These are phyloP conservation scores for Candida boidinii DNA, from an alignment of 805 yeast genomes.

Conservation along the genomic window DNA sequence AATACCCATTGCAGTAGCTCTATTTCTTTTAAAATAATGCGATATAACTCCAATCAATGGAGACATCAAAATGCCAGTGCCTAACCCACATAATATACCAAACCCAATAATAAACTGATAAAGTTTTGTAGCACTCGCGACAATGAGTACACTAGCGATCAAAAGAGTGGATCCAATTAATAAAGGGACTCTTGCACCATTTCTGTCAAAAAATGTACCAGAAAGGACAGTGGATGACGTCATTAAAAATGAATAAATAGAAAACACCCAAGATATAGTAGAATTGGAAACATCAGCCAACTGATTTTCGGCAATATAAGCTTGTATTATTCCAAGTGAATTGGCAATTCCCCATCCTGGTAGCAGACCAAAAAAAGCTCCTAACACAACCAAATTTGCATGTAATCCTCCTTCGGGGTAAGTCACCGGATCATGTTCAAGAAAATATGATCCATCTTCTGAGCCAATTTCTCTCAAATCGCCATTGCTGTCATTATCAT, in stretches of 20 bases:
- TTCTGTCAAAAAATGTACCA: conserved; percentile 49
- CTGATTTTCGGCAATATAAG: conserved; percentile 52
- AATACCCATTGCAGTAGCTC: conserved; percentile 40
- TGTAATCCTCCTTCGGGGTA: conserved; percentile 53
- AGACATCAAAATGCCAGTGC: conserved; percentile 48
- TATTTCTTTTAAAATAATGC: conserved; percentile 46
- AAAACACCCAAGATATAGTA: conserved; percentile 57
- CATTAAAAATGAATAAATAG: conserved; percentile 40
- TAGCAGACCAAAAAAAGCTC: conserved; percentile 31
- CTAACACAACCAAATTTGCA: conserved; percentile 36
- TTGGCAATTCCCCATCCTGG: conserved; percentile 46
- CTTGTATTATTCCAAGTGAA: conserved; percentile 52
- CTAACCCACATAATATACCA: conserved; percentile 46
- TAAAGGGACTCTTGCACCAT: conserved; percentile 42
- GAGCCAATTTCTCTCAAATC: no score
- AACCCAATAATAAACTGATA: conserved; percentile 59
- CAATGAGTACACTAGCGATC: conserved; percentile 43
- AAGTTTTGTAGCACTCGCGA: conserved; percentile 41
- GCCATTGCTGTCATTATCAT: no score
- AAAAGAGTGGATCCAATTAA: conserved; percentile 33
- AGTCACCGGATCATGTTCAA: no score
- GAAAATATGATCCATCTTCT: no score
- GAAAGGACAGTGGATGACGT: conserved; percentile 27
- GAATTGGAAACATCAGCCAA: conserved; percentile 34
- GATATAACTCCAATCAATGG: conserved; percentile 55